These are phyloP conservation scores for Diospyros lotus DNA, from an alignment of 148 eudicot species.

Conservation along the genomic window DNA sequence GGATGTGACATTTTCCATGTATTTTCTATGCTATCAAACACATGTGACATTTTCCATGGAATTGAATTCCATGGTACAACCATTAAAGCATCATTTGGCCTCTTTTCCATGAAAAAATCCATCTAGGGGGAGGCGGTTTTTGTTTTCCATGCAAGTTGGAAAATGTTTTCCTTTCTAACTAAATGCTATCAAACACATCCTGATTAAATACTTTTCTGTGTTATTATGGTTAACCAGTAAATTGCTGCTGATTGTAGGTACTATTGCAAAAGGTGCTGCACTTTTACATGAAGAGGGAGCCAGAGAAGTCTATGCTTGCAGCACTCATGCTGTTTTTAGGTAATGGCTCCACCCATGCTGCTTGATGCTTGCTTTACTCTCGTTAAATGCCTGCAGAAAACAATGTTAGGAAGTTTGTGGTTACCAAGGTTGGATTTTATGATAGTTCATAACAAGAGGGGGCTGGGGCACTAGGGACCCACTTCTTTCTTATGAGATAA, in stretches of 20 bases:
- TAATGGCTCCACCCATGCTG: slow-evolving; percentile 10
- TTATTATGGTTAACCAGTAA: background rate
- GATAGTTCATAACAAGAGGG: background rate
- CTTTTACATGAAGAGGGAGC: slow-evolving; percentile 67
- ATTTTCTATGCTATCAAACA: too few species aligned
- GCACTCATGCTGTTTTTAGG: slow-evolving; percentile 78
- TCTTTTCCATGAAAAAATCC: too few species aligned
- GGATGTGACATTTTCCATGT: too few species aligned
- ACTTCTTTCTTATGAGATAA: background rate
- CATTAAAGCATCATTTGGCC: too few species aligned
- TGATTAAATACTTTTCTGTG: background rate
- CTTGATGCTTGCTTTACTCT: slow-evolving; percentile 5
- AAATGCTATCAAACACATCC: too few species aligned
- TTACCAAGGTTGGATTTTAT: background rate
- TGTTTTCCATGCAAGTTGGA: too few species aligned
- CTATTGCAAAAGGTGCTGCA: slow-evolving; percentile 64
- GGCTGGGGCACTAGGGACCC: background rate
- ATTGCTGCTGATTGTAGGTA: slow-evolving; percentile 33
- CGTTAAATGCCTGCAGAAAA: slow-evolving; percentile 3
- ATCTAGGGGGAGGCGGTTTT: too few species aligned
- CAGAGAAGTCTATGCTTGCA: slow-evolving; percentile 67
- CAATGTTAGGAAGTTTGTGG: background rate
- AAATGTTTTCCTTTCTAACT: too few species aligned
- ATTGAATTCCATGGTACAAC: too few species aligned
- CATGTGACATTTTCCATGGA: too few species aligned